Conservation (phyloP, 1,139 yeast genomes). For the Pichia sorboxylosa region DNA sequence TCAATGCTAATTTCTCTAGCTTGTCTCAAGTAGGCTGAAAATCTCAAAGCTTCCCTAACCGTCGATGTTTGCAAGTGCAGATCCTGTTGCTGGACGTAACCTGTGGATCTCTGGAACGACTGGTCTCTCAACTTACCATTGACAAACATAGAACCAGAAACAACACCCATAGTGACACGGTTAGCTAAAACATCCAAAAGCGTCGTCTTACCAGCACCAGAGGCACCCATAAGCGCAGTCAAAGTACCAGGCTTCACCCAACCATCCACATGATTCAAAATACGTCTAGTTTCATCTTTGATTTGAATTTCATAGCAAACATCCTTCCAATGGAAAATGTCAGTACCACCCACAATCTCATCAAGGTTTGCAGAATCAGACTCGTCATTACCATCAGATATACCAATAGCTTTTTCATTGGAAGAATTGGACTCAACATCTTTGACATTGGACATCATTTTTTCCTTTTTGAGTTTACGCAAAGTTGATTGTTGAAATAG, state of each 20-base stretch:
- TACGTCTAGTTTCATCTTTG: constrained; percentile 35
- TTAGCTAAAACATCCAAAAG: constrained; percentile 48
- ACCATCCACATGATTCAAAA: constrained; percentile 46
- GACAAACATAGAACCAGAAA: constrained; percentile 55
- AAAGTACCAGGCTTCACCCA: constrained; percentile 56
- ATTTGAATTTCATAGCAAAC: constrained; percentile 29
- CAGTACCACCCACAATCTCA: constrained; percentile 16
- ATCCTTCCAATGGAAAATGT: constrained; percentile 41
- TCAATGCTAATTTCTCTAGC: constrained; percentile 34
- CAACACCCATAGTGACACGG: constrained; percentile 45
- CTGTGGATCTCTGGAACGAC: constrained; percentile 49
- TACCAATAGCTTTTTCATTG: constrained; percentile 11
- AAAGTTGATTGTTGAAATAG: constrained; percentile 22
- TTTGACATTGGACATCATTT: constrained; percentile 1
- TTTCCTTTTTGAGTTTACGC: constrained; percentile 15
- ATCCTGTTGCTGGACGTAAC: constrained; percentile 60
- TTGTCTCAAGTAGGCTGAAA: constrained; percentile 54
- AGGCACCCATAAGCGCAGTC: constrained; percentile 58
- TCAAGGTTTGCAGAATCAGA: constrained; percentile 1
- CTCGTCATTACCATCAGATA: constrained; percentile 8
- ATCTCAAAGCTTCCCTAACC: constrained; percentile 49
- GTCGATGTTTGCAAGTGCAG: constrained; percentile 46
- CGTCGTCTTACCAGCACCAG: constrained; percentile 66
- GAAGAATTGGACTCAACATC: constrained; percentile 7
- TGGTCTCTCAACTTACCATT: constrained; percentile 42